Evolutionary conservation across 352 stramenopile genomes (phyloP).

Genomic region (Ophiocytium majus): DNA sequence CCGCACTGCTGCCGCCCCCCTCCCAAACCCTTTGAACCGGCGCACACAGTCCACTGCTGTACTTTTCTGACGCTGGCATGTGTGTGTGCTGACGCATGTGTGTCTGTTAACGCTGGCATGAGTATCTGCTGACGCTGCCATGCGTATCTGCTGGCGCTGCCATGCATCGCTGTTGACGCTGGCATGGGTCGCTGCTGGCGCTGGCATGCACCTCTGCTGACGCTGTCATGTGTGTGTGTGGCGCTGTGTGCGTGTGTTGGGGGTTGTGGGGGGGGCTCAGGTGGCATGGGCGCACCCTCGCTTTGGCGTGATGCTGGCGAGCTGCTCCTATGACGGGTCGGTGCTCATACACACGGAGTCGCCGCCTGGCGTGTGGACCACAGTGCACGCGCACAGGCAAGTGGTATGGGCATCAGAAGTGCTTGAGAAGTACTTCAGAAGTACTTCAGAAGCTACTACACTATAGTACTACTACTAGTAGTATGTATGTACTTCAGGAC

Average conservation of each 20-base stretch:
- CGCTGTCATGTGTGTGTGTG: not conserved
- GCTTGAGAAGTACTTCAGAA: too few relatives aligned
- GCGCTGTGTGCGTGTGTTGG: not conserved
- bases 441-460: too few relatives aligned
- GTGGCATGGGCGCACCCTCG: conserved; percentile 97
- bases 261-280: too few relatives aligned
- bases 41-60: not conserved
- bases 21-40: too few relatives aligned
- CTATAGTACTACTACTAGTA: too few relatives aligned
- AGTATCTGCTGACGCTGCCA: not conserved
- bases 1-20: too few relatives aligned
- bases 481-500: too few relatives aligned
- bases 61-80: not conserved
- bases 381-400: conserved; percentile 76
- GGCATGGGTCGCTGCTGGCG: not conserved
- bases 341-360: conserved; percentile 94
- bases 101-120: too few relatives aligned
- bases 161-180: not conserved
- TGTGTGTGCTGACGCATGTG: not conserved
- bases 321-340: conserved; percentile 94
- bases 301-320: conserved; percentile 89
- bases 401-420: too few relatives aligned
- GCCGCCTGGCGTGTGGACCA: conserved; percentile 83
- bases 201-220: not conserved
- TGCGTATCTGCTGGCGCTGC: not conserved